Evolutionary conservation across 2,329 filamentous ascomycete species (phyloP).

Genomic region (Cladophialophora chaetospira): DNA sequence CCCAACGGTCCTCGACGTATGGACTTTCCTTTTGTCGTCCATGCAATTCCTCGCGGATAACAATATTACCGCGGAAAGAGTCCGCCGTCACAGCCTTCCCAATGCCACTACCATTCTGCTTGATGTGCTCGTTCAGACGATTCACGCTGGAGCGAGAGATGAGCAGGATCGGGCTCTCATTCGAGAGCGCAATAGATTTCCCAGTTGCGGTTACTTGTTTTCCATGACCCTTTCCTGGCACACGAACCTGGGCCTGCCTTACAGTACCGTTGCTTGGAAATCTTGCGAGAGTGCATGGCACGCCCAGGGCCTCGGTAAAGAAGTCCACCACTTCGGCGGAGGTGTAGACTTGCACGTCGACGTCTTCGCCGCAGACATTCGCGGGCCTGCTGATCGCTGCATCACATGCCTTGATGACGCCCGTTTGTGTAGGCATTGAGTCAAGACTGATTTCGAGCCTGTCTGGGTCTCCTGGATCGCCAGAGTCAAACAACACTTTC

Average conservation of each 20-base stretch:
- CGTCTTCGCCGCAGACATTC: slow-evolving; percentile 79
- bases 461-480: slow-evolving; percentile 36
- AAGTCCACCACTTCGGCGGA: slow-evolving; percentile 68
- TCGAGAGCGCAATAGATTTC: slow-evolving; percentile 75
- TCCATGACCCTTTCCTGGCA: slow-evolving; percentile 59
- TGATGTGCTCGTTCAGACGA: slow-evolving; percentile 73
- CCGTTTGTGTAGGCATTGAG: slow-evolving; percentile 41
- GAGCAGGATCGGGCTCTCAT: slow-evolving; percentile 89
- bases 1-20: slow-evolving; percentile 83
- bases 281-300: slow-evolving; percentile 80
- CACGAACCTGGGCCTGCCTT: slow-evolving; percentile 38
- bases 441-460: slow-evolving; percentile 60
- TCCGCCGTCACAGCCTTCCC: slow-evolving; percentile 64
- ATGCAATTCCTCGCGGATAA: slow-evolving; percentile 58
- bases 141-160: slow-evolving; percentile 80
- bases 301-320: slow-evolving; percentile 72
- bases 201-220: slow-evolving; percentile 47
- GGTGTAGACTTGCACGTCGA: slow-evolving; percentile 71
- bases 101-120: slow-evolving; percentile 43
- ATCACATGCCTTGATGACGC: slow-evolving; percentile 36
- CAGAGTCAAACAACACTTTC: slow-evolving; percentile 53
- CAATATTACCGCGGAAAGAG: slow-evolving; percentile 86
- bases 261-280: slow-evolving; percentile 63
- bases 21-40: slow-evolving; percentile 54
- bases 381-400: slow-evolving; percentile 52